Evolutionary conservation across 2,329 filamentous ascomycete genomes (phyloP).

Genomic region (Colletotrichum noveboracense): DNA sequence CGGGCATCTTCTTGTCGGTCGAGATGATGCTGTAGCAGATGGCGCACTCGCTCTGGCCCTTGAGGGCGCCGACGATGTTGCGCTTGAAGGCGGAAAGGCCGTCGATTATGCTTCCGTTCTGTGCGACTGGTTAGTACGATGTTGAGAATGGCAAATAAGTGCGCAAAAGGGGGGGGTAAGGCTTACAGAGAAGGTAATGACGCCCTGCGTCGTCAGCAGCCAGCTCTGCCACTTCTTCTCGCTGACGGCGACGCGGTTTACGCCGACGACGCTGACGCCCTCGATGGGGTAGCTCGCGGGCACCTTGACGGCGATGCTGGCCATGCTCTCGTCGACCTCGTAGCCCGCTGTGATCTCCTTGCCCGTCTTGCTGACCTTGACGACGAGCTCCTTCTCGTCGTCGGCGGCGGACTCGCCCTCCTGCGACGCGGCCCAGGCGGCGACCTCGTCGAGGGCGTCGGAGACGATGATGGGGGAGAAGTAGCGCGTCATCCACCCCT

Average conservation of each 20-base stretch:
- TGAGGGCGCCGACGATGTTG: conserved; percentile 86
- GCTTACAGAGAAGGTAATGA: conserved; percentile 84
- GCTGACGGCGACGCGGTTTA: conserved; percentile 84
- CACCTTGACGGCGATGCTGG: conserved; percentile 81
- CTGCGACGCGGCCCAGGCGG: conserved; percentile 66
- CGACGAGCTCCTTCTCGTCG: conserved; percentile 61
- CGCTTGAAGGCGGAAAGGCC: conserved; percentile 84
- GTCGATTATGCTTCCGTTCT: conserved; percentile 86
- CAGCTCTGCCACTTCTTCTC: conserved; percentile 94
- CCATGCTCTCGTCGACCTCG: conserved; percentile 84
- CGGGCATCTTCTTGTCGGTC: conserved; percentile 85
- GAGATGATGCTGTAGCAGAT: conserved; percentile 97
- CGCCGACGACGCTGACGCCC: conserved; percentile 74
- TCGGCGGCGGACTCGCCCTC: conserved; percentile 43
- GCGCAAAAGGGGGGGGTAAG: background rate
- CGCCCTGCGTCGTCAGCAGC: conserved; percentile 86
- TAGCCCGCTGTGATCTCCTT: conserved; percentile 85
- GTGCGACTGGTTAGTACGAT: background rate
- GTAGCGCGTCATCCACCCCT: conserved; percentile 84
- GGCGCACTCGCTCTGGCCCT: conserved; percentile 93
- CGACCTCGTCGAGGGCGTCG: conserved; percentile 70
- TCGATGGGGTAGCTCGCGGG: conserved; percentile 85
- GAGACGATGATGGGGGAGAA: conserved; percentile 76
- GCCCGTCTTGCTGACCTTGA: conserved; percentile 75
- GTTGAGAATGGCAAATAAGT: background rate